Evolutionary conservation across 208 protist species (phyloP).

Genomic region (Trichomonas tenax): DNA sequence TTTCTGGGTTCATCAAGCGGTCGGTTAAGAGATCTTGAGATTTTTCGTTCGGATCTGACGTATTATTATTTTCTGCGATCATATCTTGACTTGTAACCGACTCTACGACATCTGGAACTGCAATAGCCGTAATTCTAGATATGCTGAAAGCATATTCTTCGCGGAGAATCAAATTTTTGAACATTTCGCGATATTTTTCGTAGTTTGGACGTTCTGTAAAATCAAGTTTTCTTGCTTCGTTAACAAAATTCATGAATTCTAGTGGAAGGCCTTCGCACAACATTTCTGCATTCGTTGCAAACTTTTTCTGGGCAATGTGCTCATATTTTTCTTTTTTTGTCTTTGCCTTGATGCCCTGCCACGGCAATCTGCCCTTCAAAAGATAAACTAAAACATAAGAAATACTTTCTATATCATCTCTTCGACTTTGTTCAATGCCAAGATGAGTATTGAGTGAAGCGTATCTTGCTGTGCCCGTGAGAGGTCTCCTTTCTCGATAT

Average conservation of each 20-base stretch:
- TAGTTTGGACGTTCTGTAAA: conserved; percentile 28
- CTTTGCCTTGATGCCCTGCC: conserved; percentile 26
- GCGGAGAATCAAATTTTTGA: background rate
- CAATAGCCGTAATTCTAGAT: background rate
- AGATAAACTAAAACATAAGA: conserved; percentile 30
- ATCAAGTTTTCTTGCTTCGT: conserved; percentile 4
- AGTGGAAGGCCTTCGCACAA: conserved; percentile 24
- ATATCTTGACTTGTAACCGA: background rate
- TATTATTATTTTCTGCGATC: background rate
- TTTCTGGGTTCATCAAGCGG: background rate
- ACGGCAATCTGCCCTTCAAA: conserved; percentile 22
- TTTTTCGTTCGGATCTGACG: background rate
- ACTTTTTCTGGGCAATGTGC: conserved; percentile 18
- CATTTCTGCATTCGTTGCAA: background rate
- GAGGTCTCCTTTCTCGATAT: background rate
- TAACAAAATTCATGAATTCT: conserved; percentile 16
- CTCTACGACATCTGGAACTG: background rate
- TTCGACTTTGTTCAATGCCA: conserved; percentile 23
- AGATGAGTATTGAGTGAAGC: conserved; percentile 28
- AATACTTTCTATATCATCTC: conserved; percentile 31
- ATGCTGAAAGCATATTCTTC: background rate
- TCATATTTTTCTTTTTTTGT: conserved; percentile 20
- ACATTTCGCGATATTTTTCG: background rate
- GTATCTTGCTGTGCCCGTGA: conserved; percentile 31
- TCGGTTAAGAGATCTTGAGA: background rate